Percentiles rank a stretch among this genome's conserved stretches.
phyloP scores from a whole-genome alignment of 169 alveolate genomes.

The Plasmodium malariae region DNA sequence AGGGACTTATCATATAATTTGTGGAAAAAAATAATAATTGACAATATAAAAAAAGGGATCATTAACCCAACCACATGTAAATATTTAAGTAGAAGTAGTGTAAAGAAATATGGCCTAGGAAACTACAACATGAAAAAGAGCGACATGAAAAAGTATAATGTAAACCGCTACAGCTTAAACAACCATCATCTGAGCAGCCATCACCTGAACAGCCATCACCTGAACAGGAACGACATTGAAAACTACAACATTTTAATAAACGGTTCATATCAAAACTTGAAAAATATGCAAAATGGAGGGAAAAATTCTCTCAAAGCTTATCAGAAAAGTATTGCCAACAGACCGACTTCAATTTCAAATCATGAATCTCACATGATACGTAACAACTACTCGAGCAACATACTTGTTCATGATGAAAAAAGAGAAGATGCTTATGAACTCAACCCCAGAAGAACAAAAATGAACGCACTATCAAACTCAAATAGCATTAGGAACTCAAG shows the following conservation, averaged over 20 bases:
- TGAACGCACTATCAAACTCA: not conserved
- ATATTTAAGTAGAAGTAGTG: not conserved
- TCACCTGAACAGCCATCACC: not conserved
- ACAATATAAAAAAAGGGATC: slow-evolving; percentile 35
- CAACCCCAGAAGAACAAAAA: not conserved
- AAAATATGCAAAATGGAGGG: not conserved
- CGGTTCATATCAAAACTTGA: slow-evolving; percentile 22
- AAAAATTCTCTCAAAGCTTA: not conserved
- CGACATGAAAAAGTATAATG: not conserved
- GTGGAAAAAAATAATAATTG: slow-evolving; percentile 26
- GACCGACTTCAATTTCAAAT: not conserved
- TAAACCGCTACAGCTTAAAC: not conserved
- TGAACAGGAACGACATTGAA: not conserved
- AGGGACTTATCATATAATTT: slow-evolving; percentile 47
- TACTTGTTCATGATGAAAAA: slow-evolving; percentile 27
- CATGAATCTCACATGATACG: not conserved
- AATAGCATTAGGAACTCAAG: slow-evolving; percentile 4
- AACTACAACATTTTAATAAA: slow-evolving; percentile 27
- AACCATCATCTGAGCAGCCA: not conserved
- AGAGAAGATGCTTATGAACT: slow-evolving; percentile 57
- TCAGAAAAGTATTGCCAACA: not conserved
- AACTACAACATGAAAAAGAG: not conserved
- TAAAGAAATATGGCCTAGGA: not conserved
- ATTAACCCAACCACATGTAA: not conserved
- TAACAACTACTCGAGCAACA: not conserved